Percentiles rank a stretch among this genome's conserved stretches.
These are phyloP conservation scores for Agrocybe praecox DNA, from an alignment of 768 basidiomycete genomes.

Conservation along the genomic window DNA sequence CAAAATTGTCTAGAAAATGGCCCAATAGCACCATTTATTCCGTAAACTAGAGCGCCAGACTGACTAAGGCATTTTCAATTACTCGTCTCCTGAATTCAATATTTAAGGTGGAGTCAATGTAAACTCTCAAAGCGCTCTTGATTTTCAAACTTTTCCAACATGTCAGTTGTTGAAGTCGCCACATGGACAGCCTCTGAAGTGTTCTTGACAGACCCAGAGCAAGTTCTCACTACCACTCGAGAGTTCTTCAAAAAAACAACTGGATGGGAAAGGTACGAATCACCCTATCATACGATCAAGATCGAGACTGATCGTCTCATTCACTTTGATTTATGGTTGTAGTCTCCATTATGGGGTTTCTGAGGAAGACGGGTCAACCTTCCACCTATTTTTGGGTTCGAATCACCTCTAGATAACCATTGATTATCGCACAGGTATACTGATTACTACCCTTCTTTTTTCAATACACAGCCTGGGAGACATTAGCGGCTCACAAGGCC, in stretches of 20 bases:
- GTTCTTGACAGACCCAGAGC: neutral
- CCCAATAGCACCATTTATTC: too few relatives aligned
- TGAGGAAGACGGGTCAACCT: neutral
- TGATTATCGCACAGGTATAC: neutral
- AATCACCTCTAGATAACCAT: neutral
- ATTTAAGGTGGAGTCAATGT: too few relatives aligned
- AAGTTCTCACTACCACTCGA: neutral
- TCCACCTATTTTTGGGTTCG: neutral
- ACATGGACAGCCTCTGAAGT: neutral
- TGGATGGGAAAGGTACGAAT: conserved; percentile 1
- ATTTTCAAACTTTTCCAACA: too few relatives aligned
- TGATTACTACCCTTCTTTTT: neutral
- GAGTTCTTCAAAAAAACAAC: neutral
- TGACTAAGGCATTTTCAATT: too few relatives aligned
- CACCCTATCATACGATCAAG: neutral
- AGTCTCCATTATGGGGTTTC: neutral
- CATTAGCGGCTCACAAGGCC: conserved; percentile 15
- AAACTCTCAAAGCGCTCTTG: too few relatives aligned
- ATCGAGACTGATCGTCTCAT: neutral
- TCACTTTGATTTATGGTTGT: neutral
- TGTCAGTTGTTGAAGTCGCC: neutral
- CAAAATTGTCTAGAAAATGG: too few relatives aligned
- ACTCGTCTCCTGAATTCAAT: too few relatives aligned
- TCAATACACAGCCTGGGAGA: conserved; percentile 19
- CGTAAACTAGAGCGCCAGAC: too few relatives aligned